Conservation (phyloP, 164 flowering plant genomes). For the Saururus chinensis region DNA sequence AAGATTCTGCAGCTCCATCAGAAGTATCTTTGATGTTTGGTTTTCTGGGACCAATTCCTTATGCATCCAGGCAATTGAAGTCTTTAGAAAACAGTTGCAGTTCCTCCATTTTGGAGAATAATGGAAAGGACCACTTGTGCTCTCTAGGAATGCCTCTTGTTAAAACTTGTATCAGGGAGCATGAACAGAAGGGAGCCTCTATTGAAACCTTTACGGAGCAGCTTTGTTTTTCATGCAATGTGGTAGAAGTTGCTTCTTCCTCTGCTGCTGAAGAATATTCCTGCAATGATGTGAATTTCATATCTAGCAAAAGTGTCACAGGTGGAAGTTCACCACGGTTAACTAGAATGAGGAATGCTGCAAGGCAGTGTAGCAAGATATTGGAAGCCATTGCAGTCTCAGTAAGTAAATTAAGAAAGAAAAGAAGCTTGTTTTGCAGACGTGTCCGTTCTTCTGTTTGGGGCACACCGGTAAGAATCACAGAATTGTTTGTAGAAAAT, state of each 20-base stretch:
- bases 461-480: conserved; percentile 35
- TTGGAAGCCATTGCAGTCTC: conserved; percentile 13
- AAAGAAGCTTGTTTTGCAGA: conserved; percentile 47
- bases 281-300: no score
- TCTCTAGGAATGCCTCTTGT: background rate
- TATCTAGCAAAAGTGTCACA: background rate
- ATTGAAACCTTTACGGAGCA: background rate
- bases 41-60: background rate
- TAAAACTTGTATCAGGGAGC: background rate
- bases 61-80: background rate
- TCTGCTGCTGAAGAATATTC: background rate
- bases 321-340: conserved; percentile 3
- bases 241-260: background rate
- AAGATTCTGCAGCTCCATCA: background rate
- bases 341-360: conserved; percentile 15
- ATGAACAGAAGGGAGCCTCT: background rate
- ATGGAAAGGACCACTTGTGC: background rate
- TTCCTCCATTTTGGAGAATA: background rate
- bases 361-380: conserved; percentile 17
- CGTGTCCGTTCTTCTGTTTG: conserved; percentile 47
- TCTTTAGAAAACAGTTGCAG: background rate
- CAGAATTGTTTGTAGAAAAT: conserved; percentile 22
- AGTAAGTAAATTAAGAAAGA: conserved; percentile 26
- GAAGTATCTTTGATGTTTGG: background rate
- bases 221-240: background rate